Evolutionary conservation across 345 rosid species (phyloP), one percentile per base, ranked within the genome.

Genomic region (Moringa oleifera): DNA sequence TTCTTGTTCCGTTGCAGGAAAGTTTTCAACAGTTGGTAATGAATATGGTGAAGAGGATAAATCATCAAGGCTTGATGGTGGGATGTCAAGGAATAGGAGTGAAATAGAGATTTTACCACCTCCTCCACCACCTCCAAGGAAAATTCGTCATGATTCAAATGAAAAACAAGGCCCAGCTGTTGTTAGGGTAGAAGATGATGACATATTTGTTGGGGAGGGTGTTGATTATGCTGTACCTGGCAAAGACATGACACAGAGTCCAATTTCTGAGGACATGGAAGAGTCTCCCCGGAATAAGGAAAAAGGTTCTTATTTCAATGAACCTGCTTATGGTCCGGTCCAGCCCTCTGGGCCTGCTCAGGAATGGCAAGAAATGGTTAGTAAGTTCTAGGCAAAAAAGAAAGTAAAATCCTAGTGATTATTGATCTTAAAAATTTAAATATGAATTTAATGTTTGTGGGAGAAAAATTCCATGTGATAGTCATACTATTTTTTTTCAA

Each of bases 251-350:
- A 80, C 79, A 31, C 86, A 82, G 58, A 94, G 99, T 79, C 99
- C 99, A 69, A 73, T 83, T 36, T 94, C 95, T 47, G 97, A 90
- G 79, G 99, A 94, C 70, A 90, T 90, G 99, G 99, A 90, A 71
- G 99, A 94, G 76, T 94, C 97, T 69, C 99, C 99, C 66, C 75
- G 90, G 70, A 84, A 79, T 71, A 90, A 83, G 73, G 99, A 88
- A 70, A 86, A 72, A 73, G 83, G 73, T 61, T 23, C 88, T 54
- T 88, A 86, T 72, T 90, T 90, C 69, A 57, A 46, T 54, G 97
- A 90, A 70, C 83, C 96, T 61, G 79, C 78, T 59, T 93, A 84
- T 66, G 97, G 95, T 62, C 92, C 95, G 23, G 86, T 79, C 17
- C 95, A 79, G 7, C 99, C 99, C 46, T 55, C 91, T 50, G 81